Percentiles rank a stretch among this genome's conserved stretches.
Conservation (phyloP, 129 eudicot species). For the Gnaphalium uliginosum region DNA sequence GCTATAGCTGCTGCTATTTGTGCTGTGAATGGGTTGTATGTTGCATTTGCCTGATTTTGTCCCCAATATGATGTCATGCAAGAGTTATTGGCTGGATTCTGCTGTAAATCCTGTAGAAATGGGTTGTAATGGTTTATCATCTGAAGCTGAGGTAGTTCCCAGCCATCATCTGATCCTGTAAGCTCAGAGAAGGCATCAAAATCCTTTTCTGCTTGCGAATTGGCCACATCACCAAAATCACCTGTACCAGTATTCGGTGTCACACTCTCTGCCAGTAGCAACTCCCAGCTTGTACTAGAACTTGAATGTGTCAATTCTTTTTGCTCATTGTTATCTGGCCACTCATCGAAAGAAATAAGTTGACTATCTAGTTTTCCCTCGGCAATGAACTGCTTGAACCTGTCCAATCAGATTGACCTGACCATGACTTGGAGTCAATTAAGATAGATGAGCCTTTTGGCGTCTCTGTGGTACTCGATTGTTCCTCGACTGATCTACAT, state of each 20-base stretch:
- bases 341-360: conserved; percentile 49
- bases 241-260: not conserved
- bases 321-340: conserved; percentile 25
- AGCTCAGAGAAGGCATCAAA: not conserved
- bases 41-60: conserved; percentile 4
- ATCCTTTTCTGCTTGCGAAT: not conserved
- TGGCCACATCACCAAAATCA: not conserved
- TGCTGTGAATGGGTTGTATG: not conserved
- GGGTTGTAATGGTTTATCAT: conserved; percentile 32
- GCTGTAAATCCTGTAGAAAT: conserved; percentile 38
- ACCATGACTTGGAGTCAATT: conserved; percentile 40
- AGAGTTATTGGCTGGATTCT: not conserved
- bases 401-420: conserved; percentile 35
- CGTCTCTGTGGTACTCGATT: conserved; percentile 19
- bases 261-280: not conserved
- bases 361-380: conserved; percentile 28
- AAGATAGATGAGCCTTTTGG: not conserved
- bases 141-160: conserved; percentile 34
- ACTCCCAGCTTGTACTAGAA: not conserved
- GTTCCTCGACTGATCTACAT: conserved; percentile 22
- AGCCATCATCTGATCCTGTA: conserved; percentile 21
- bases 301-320: not conserved
- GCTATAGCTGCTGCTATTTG: conserved; percentile 46
- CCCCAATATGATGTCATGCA: not conserved
- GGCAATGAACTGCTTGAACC: not conserved